phyloP scores from a whole-genome alignment of 805 yeast species.

The Kuraishia piskuri region DNA sequence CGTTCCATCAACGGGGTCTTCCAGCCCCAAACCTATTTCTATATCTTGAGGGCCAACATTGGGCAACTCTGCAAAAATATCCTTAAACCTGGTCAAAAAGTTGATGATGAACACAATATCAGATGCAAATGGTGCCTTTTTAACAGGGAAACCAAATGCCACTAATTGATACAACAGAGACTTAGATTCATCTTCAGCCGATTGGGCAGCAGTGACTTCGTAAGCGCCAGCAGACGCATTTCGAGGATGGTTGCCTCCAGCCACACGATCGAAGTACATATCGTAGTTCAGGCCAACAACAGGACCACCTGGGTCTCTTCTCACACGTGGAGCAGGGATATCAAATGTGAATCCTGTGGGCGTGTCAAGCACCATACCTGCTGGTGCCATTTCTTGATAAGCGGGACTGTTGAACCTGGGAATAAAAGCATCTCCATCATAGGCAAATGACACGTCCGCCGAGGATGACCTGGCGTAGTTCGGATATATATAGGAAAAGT shows the following conservation, averaged over 20 bases:
- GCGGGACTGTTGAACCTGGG: neutral
- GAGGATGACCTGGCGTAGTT: neutral
- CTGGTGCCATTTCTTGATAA: neutral
- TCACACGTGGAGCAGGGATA: neutral
- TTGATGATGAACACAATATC: constrained; percentile 2
- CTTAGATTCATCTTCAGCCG: neutral
- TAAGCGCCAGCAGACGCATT: neutral
- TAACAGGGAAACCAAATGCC: constrained; percentile 3
- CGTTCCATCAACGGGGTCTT: neutral
- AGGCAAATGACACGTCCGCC: neutral
- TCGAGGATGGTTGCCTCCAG: neutral
- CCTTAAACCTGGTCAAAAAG: neutral
- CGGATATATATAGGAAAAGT: neutral
- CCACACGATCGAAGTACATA: neutral
- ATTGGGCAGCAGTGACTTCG: neutral
- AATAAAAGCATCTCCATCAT: neutral
- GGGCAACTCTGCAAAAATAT: neutral
- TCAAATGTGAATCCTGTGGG: neutral
- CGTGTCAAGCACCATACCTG: neutral
- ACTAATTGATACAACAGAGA: neutral
- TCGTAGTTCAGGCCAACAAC: neutral
- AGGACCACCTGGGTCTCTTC: neutral
- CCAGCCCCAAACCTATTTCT: constrained; percentile 3
- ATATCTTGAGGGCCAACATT: constrained; percentile 1
- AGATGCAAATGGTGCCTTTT: constrained; percentile 1